Evolutionary conservation across 2,329 filamentous ascomycete genomes (phyloP).

Genomic region (Colletotrichum gloeosporioides): DNA sequence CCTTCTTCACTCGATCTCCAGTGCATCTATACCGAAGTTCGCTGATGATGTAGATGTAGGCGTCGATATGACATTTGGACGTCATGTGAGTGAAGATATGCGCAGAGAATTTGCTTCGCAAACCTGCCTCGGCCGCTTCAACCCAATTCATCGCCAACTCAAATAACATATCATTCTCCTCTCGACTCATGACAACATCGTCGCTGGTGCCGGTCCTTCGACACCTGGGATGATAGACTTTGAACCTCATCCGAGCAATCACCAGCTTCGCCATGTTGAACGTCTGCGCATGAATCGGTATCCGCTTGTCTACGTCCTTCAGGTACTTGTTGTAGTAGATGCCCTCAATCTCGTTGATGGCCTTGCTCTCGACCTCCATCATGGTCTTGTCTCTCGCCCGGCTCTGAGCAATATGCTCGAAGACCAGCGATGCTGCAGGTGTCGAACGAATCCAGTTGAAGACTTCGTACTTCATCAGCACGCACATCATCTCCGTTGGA

Average conservation of each 20-base stretch:
- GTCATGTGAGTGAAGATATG: conserved; percentile 33
- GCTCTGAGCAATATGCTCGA: conserved; percentile 15
- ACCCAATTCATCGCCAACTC: conserved; percentile 26
- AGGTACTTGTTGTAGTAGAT: conserved; percentile 28
- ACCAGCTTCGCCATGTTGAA: conserved; percentile 26
- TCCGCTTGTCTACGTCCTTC: conserved; percentile 26
- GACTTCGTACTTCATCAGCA: conserved; percentile 33
- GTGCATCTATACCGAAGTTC: conserved; percentile 28
- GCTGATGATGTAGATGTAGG: conserved; percentile 35
- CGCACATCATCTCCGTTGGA: conserved; percentile 61
- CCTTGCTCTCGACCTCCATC: conserved; percentile 22
- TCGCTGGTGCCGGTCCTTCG: not conserved
- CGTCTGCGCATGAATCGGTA: conserved; percentile 32
- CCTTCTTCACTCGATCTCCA: conserved; percentile 22
- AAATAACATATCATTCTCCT: conserved; percentile 30
- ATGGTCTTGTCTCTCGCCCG: conserved; percentile 5
- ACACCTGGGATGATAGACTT: conserved; percentile 30
- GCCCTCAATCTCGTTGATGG: conserved; percentile 31
- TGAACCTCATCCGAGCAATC: conserved; percentile 33
- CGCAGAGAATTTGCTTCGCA: conserved; percentile 30
- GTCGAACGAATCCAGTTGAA: conserved; percentile 30
- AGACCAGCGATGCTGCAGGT: conserved; percentile 21
- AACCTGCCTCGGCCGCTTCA: conserved; percentile 25
- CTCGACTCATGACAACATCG: conserved; percentile 18
- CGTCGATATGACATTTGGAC: conserved; percentile 31